Conservation (phyloP, 306 rosid species). For the Astragalus glycyphyllos region DNA sequence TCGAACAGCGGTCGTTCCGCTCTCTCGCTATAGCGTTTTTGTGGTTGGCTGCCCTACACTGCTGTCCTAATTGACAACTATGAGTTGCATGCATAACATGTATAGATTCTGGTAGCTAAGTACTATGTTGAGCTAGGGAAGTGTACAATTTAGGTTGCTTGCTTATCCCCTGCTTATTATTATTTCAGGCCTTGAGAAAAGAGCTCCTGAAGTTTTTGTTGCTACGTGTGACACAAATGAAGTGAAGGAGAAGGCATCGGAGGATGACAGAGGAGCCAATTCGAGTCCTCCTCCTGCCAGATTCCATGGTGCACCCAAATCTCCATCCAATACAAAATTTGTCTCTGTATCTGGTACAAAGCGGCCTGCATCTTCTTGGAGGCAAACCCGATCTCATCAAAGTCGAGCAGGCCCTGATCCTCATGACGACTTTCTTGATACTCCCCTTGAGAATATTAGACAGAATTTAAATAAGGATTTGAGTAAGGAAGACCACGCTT, state of each 20-base stretch:
- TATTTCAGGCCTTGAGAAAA: slow-evolving; percentile 55
- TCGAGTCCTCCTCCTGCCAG: slow-evolving; percentile 47
- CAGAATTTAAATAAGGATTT: slow-evolving; percentile 60
- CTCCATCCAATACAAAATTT: slow-evolving; percentile 50
- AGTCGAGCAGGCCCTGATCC: slow-evolving; percentile 76
- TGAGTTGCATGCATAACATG: neutral
- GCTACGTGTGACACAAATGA: slow-evolving; percentile 42
- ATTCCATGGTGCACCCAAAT: slow-evolving; percentile 48
- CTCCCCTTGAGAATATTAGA: slow-evolving; percentile 82
- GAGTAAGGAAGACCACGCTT: slow-evolving; percentile 46
- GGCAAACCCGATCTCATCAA: slow-evolving; percentile 75
- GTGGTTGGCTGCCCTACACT: too few relatives aligned
- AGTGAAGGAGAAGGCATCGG: slow-evolving; percentile 50
- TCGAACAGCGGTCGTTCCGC: too few relatives aligned
- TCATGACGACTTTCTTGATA: slow-evolving; percentile 93
- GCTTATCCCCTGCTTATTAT: slow-evolving; percentile 29
- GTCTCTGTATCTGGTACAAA: slow-evolving; percentile 60
- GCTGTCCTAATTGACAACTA: too few relatives aligned
- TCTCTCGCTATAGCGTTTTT: too few relatives aligned
- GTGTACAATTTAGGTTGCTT: slow-evolving; percentile 5
- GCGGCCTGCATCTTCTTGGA: slow-evolving; percentile 80
- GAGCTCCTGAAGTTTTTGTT: slow-evolving; percentile 49
- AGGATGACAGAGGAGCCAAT: slow-evolving; percentile 49
- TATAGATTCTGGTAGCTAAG: slow-evolving; percentile 25
- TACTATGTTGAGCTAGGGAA: slow-evolving; percentile 30